Percentiles rank a stretch among this genome's conserved stretches.
Conservation (phyloP, 2,329 filamentous ascomycete genomes). For the Conoideocrella luteorostrata region DNA sequence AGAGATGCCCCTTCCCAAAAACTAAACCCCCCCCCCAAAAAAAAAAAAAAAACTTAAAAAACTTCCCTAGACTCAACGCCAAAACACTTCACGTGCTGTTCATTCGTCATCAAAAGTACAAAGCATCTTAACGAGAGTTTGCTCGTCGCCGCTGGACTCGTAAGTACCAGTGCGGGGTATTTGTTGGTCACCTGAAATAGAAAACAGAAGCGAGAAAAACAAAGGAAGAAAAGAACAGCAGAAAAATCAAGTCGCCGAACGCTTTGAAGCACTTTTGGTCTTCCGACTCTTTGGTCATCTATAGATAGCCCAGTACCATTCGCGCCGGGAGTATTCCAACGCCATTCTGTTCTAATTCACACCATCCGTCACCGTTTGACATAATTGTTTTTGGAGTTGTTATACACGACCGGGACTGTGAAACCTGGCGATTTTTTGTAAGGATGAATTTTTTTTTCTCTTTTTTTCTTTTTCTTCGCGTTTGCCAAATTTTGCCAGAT, state of each 20-base stretch:
- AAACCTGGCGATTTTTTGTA: background rate
- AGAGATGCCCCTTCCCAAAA: no score
- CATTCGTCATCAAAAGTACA: background rate
- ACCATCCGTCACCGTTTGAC: background rate
- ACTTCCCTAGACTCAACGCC: no score
- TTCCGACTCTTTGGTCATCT: background rate
- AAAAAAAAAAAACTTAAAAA: background rate
- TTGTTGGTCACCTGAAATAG: background rate
- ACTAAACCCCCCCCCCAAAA: background rate
- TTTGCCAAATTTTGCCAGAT: background rate
- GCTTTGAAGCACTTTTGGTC: background rate
- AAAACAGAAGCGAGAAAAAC: background rate
- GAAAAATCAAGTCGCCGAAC: background rate
- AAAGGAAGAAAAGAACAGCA: background rate
- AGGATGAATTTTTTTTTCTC: no score
- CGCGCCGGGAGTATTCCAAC: background rate
- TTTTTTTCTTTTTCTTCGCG: no score
- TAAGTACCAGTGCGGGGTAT: conserved; percentile 9
- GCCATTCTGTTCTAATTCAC: background rate
- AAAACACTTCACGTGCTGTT: background rate
- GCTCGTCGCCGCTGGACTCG: conserved; percentile 3
- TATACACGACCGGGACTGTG: conserved; percentile 5
- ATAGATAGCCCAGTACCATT: background rate
- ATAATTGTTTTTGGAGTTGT: background rate
- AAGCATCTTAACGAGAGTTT: background rate